Conservation (phyloP, 352 stramenopile genomes). For the Discostella stelligera region DNA sequence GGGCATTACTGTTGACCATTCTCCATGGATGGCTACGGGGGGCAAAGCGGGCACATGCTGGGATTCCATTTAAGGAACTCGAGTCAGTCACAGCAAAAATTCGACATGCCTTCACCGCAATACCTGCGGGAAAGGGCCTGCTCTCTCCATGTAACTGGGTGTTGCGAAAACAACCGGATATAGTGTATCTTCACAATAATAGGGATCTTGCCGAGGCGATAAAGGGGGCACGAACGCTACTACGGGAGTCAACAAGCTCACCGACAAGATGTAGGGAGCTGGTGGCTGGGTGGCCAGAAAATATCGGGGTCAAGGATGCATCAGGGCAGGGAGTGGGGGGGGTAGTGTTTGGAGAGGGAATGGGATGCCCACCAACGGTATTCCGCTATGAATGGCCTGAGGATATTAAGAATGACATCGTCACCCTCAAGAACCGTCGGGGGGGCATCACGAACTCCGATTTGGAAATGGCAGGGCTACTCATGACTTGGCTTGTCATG, state of each 20-base stretch:
- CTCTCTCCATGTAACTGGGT: slow-evolving; percentile 17
- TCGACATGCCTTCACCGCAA: slow-evolving; percentile 6
- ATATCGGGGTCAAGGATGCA: slow-evolving; percentile 21
- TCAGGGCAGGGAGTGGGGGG: slow-evolving; percentile 21
- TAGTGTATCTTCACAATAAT: slow-evolving; percentile 9
- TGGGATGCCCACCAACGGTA: slow-evolving; percentile 19
- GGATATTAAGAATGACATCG: slow-evolving; percentile 17
- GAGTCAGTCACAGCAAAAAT: slow-evolving; percentile 5
- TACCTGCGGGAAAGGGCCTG: not conserved
- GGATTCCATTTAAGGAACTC: slow-evolving; percentile 6
- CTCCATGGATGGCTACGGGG: not conserved
- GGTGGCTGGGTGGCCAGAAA: slow-evolving; percentile 1
- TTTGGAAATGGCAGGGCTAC: slow-evolving; percentile 22
- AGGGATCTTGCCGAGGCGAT: not conserved
- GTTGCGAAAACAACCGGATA: not conserved
- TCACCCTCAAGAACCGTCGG: not conserved
- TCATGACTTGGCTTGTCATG: slow-evolving; percentile 24
- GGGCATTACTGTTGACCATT: not conserved
- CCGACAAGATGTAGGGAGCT: slow-evolving; percentile 12
- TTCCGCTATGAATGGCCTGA: slow-evolving; percentile 21
- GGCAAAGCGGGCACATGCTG: not conserved
- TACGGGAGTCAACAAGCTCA: not conserved
- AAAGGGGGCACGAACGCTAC: not conserved
- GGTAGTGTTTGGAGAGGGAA: slow-evolving; percentile 16
- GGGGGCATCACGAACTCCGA: slow-evolving; percentile 37